Percentiles rank a stretch among this genome's conserved stretches.
phyloP scores from a whole-genome alignment of 805 yeast genomes.

The Saccharomycopsis vini region DNA sequence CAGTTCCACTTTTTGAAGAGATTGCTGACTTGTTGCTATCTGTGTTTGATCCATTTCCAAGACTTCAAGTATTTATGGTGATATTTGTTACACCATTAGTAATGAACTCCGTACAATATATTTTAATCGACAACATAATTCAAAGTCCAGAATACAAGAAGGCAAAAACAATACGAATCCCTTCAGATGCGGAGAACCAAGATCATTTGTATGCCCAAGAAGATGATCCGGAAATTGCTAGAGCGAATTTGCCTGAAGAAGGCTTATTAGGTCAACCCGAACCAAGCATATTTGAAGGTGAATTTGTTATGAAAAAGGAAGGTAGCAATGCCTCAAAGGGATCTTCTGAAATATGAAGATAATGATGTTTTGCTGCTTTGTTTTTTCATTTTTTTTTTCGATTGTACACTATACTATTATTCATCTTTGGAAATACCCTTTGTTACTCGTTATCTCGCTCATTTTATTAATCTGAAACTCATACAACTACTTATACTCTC shows the following conservation, averaged over 20 bases:
- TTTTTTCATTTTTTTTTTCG: background rate
- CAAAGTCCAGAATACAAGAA: conserved; percentile 20
- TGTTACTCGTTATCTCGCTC: too few species aligned
- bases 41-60: conserved; percentile 78
- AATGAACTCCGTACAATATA: conserved; percentile 66
- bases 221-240: conserved; percentile 2
- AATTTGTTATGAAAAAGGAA: background rate
- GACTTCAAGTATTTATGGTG: conserved; percentile 77
- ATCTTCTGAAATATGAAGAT: too few species aligned
- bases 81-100: conserved; percentile 73
- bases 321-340: too few species aligned
- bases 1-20: conserved; percentile 58
- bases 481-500: too few species aligned
- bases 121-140: conserved; percentile 65
- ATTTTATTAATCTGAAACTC: too few species aligned
- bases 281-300: conserved; percentile 30
- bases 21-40: conserved; percentile 67
- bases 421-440: too few species aligned
- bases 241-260: conserved; percentile 12
- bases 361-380: background rate
- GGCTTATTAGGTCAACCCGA: conserved; percentile 19
- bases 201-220: background rate
- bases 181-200: background rate
- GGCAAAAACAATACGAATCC: conserved; percentile 8
- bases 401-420: background rate